These are phyloP conservation scores for Mortierella sp. DNA, from an alignment of 371 early-diverging fungal species.

Conservation along the genomic window DNA sequence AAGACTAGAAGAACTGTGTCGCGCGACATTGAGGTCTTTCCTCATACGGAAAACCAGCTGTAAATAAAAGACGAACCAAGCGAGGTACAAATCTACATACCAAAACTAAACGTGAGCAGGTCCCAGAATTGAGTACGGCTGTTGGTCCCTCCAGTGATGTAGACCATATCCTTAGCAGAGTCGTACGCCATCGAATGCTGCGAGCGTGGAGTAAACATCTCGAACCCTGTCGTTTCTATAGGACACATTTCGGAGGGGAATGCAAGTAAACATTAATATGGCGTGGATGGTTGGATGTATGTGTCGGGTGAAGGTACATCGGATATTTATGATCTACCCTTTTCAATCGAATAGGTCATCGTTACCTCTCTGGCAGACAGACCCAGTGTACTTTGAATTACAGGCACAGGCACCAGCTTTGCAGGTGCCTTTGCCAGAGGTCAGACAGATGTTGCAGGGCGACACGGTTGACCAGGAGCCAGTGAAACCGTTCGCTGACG, in stretches of 20 bases:
- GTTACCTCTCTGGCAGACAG: conserved; percentile 52
- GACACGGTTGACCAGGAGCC: conserved; percentile 16
- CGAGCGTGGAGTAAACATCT: conserved; percentile 43
- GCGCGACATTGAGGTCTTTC: too few species aligned
- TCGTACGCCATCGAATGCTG: conserved; percentile 57
- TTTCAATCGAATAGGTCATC: not conserved
- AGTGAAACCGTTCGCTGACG: conserved; percentile 30
- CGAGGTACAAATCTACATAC: conserved; percentile 9
- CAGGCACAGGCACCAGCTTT: conserved; percentile 26
- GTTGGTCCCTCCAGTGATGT: conserved; percentile 49
- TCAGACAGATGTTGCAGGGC: conserved; percentile 38
- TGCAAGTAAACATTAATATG: not conserved
- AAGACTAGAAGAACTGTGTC: not conserved
- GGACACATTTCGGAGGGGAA: not conserved
- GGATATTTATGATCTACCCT: too few species aligned
- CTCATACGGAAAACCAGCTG: not conserved
- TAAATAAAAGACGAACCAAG: not conserved
- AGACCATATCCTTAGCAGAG: conserved; percentile 40
- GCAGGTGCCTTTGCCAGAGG: conserved; percentile 37
- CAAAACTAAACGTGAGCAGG: conserved; percentile 38
- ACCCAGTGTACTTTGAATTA: conserved; percentile 24
- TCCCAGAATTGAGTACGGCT: conserved; percentile 12
- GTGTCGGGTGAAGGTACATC: not conserved
- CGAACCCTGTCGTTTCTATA: conserved; percentile 34
- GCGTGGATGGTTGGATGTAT: not conserved